Percentiles rank a stretch among this genome's conserved stretches.
Conservation (phyloP, 768 basidiomycete genomes). For the Rubroboletus satanas region DNA sequence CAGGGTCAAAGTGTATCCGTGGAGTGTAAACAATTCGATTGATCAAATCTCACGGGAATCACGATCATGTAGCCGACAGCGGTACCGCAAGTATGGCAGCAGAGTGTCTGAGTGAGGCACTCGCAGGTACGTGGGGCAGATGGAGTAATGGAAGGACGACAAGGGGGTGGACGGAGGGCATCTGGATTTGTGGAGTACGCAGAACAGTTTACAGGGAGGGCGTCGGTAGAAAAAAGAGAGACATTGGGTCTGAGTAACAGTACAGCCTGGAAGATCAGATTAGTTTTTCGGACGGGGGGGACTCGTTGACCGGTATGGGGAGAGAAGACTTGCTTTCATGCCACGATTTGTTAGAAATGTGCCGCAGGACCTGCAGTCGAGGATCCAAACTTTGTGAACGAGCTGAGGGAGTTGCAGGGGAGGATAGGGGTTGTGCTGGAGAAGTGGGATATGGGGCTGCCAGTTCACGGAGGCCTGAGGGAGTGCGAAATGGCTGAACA, state of each 20-base stretch:
- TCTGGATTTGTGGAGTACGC: conserved; percentile 52
- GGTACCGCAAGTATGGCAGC: conserved; percentile 74
- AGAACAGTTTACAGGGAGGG: conserved; percentile 73
- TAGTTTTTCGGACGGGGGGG: neutral
- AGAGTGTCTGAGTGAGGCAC: conserved; percentile 78
- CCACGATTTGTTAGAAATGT: conserved; percentile 79
- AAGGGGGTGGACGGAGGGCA: conserved; percentile 36
- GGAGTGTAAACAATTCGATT: conserved; percentile 1
- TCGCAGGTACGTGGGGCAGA: conserved; percentile 63
- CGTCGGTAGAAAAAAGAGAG: conserved; percentile 80
- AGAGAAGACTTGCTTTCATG: conserved; percentile 60
- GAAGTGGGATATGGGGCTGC: conserved; percentile 34
- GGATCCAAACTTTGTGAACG: conserved; percentile 74
- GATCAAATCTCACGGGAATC: conserved; percentile 42
- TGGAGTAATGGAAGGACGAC: conserved; percentile 34
- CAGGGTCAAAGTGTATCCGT: conserved; percentile 11
- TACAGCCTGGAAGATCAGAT: conserved; percentile 54
- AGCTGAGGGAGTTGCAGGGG: conserved; percentile 38
- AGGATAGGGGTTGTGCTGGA: conserved; percentile 41
- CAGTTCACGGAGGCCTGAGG: conserved; percentile 22
- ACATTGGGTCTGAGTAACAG: conserved; percentile 78
- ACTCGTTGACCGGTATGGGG: neutral
- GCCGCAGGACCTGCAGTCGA: conserved; percentile 72
- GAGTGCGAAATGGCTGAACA: conserved; percentile 27
- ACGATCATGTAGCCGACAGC: conserved; percentile 81